phyloP scores from a whole-genome alignment of 2,329 filamentous ascomycete species.

The Lecanoromycetidae sp. region DNA sequence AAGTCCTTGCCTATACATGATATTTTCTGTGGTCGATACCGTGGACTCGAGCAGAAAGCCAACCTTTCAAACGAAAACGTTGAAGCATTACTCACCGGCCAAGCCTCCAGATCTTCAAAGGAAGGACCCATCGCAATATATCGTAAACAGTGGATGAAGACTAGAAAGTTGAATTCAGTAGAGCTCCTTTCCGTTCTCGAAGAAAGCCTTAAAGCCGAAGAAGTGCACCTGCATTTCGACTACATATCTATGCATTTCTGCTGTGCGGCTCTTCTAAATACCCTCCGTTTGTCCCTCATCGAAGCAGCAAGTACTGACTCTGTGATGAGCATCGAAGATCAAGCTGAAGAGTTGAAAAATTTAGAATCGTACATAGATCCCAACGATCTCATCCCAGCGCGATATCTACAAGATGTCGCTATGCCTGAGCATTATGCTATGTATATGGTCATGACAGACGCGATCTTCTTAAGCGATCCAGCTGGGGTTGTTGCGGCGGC shows the following conservation, averaged over 20 bases:
- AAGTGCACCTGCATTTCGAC: not conserved
- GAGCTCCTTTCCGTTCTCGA: not conserved
- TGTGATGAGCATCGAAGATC: not conserved
- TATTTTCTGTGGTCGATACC: not conserved
- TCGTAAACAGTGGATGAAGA: not conserved
- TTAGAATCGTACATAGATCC: not conserved
- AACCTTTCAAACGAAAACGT: not conserved
- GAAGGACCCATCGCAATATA: not conserved
- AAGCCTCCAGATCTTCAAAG: not conserved
- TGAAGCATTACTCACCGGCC: not conserved
- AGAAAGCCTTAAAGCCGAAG: not conserved
- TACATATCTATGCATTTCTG: not conserved
- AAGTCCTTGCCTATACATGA: not conserved
- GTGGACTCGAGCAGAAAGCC: too few relatives aligned
- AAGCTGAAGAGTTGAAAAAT: not conserved
- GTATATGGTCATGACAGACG: not conserved
- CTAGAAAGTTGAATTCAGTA: not conserved
- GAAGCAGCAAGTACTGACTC: not conserved
- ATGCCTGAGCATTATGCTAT: not conserved
- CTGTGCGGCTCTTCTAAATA: not conserved
- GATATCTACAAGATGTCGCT: not conserved
- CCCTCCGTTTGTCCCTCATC: not conserved
- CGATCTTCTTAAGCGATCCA: not conserved
- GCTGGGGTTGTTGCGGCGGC: not conserved
- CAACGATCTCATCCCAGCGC: not conserved